A percentile compares a stretch with the other conserved stretches of the same genome.
phyloP scores from a whole-genome alignment of 768 basidiomycete genomes.

The Psilocybe subaeruginosa region DNA sequence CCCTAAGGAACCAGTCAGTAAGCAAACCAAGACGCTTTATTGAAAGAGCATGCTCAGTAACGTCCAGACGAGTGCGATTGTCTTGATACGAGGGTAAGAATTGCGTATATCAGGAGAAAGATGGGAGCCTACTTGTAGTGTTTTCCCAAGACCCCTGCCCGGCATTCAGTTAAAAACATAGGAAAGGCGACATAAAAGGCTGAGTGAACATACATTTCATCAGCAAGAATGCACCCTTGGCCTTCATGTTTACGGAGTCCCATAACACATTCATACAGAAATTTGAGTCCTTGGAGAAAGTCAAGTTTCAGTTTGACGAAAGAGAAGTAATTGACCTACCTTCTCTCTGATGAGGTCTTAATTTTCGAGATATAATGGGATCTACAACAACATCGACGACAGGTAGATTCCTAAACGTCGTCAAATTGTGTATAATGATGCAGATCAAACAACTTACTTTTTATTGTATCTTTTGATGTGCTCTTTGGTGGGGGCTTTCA shows the following conservation, averaged over 20 bases:
- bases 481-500: slow-evolving; percentile 75
- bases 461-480: slow-evolving; percentile 72
- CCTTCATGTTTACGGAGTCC: slow-evolving; percentile 90
- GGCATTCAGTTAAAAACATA: slow-evolving; percentile 6
- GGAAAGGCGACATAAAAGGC: background rate
- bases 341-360: slow-evolving; percentile 91
- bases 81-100: slow-evolving; percentile 42
- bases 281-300: slow-evolving; percentile 62
- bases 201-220: slow-evolving; percentile 75
- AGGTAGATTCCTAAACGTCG: slow-evolving; percentile 51
- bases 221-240: slow-evolving; percentile 93
- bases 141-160: slow-evolving; percentile 93
- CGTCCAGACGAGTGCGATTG: slow-evolving; percentile 92
- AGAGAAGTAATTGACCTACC: slow-evolving; percentile 41
- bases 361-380: slow-evolving; percentile 72
- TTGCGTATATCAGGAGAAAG: background rate
- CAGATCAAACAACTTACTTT: slow-evolving; percentile 46
- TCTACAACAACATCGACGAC: slow-evolving; percentile 88
- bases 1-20: slow-evolving; percentile 43
- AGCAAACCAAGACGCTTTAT: background rate
- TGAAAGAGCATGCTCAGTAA: slow-evolving; percentile 68
- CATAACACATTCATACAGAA: slow-evolving; percentile 97
- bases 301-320: background rate
- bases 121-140: slow-evolving; percentile 59
- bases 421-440: slow-evolving; percentile 4